Percentiles rank a stretch among this genome's conserved stretches.
Conservation (phyloP, 2,329 filamentous ascomycete genomes). For the Ophiocordyceps camponoti-leonardi region DNA sequence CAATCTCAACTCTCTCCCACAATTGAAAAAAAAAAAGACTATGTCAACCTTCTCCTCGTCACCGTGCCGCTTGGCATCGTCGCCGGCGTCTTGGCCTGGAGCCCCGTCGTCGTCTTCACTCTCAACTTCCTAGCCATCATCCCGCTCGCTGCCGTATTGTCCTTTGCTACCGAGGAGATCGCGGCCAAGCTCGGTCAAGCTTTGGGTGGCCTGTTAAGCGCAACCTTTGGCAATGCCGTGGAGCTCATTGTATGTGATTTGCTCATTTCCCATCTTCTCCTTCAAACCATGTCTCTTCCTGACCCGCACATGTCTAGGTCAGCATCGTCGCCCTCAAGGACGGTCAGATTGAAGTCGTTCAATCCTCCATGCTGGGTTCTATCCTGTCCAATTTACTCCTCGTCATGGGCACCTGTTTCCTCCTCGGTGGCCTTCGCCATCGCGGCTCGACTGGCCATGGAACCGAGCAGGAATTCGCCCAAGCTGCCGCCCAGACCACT, state of each 20-base stretch:
- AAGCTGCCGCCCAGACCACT: conserved; percentile 61
- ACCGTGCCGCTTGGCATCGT: conserved; percentile 59
- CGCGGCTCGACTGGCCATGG: conserved; percentile 36
- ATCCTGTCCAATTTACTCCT: conserved; percentile 90
- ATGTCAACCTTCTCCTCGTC: conserved; percentile 54
- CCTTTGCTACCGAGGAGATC: conserved; percentile 65
- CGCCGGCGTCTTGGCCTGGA: conserved; percentile 44
- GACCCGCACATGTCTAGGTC: conserved; percentile 34
- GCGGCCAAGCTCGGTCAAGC: conserved; percentile 56
- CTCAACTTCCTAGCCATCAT: conserved; percentile 73
- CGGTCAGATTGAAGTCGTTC: conserved; percentile 86
- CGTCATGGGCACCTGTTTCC: conserved; percentile 67
- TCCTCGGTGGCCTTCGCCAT: conserved; percentile 54
- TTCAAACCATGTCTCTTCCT: neutral
- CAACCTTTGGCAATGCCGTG: conserved; percentile 65
- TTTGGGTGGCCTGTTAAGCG: conserved; percentile 56
- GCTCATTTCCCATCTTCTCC: no score
- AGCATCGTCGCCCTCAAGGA: conserved; percentile 80
- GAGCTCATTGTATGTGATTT: conserved; percentile 49
- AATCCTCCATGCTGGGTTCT: conserved; percentile 91
- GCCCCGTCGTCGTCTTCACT: conserved; percentile 50
- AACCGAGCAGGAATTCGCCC: conserved; percentile 55
- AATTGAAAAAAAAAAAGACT: conserved; percentile 20
- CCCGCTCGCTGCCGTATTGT: conserved; percentile 55
- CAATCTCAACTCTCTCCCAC: no score